Evolutionary conservation across 352 stramenopile genomes (phyloP).

Genomic region (Thraustochytrium sp.): DNA sequence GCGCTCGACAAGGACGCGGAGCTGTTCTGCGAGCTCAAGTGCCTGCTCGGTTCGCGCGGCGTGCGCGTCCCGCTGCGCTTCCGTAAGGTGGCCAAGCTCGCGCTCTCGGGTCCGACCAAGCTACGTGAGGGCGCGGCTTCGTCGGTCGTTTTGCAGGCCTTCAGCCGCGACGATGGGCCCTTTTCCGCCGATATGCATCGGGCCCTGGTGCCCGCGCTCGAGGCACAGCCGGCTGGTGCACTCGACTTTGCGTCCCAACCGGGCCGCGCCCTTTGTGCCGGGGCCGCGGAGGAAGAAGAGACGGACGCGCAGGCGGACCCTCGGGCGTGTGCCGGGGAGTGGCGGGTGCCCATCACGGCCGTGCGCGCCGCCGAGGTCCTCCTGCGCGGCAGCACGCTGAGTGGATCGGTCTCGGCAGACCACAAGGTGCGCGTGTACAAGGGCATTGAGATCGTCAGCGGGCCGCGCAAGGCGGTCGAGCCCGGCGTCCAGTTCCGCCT

Average conservation of each 20-base stretch:
- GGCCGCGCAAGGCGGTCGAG: background rate
- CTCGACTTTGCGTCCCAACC: background rate
- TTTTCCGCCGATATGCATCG: background rate
- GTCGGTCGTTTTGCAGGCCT: background rate
- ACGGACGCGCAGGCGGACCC: no score
- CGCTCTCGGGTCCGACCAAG: background rate
- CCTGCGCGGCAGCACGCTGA: background rate
- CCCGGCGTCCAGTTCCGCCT: background rate
- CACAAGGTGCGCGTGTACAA: constrained; percentile 13
- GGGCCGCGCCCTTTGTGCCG: background rate
- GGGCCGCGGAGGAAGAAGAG: background rate
- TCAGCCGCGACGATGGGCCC: background rate
- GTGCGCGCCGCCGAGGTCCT: background rate
- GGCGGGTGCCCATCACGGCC: background rate
- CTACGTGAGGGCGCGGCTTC: background rate
- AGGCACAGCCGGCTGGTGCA: background rate
- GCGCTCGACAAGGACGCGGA: background rate
- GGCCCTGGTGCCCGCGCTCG: background rate
- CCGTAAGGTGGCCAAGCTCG: background rate
- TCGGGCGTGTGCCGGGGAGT: background rate
- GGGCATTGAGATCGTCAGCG: background rate
- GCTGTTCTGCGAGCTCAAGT: background rate
- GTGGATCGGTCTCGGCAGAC: background rate
- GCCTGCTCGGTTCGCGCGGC: background rate
- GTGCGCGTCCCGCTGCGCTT: background rate